Conservation (phyloP, 75 land plant species). For the Isoetes taiwanensis region DNA sequence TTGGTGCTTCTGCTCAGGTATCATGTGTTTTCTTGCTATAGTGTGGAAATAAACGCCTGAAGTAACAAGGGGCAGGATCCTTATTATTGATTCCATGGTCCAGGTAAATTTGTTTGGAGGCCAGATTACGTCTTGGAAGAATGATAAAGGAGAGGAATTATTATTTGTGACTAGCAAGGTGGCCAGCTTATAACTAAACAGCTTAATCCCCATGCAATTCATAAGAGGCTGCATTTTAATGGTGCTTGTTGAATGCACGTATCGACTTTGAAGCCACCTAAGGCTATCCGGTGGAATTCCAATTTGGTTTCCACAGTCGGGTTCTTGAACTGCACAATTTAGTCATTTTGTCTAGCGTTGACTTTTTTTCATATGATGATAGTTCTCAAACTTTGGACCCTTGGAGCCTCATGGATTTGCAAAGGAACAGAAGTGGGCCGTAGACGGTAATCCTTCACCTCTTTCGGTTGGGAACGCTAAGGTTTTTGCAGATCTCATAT, state of each 20-base stretch:
- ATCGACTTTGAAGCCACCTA: constrained; percentile 63
- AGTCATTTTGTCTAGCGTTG: background rate
- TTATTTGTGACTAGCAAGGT: constrained; percentile 59
- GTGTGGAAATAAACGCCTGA: no score
- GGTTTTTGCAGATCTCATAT: constrained; percentile 14
- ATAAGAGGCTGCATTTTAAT: no score
- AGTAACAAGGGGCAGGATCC: background rate
- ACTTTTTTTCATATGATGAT: constrained; percentile 2
- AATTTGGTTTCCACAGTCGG: constrained; percentile 50
- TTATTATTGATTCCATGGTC: constrained; percentile 18
- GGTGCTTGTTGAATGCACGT: no score
- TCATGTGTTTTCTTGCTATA: no score
- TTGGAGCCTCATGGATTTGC: constrained; percentile 20
- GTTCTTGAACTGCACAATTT: background rate
- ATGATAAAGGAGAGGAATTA: constrained; percentile 73
- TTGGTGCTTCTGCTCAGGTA: no score
- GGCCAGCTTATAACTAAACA: no score
- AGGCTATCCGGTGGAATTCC: constrained; percentile 60
- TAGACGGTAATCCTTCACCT: constrained; percentile 39
- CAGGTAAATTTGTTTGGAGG: constrained; percentile 84
- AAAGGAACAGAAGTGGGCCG: constrained; percentile 14
- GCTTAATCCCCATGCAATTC: no score
- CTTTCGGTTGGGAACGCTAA: background rate
- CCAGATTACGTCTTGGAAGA: constrained; percentile 79
- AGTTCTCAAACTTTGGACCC: constrained; percentile 15